Evolutionary conservation across 345 rosid species (phyloP).

Genomic region (Rhodamnia argentea): DNA sequence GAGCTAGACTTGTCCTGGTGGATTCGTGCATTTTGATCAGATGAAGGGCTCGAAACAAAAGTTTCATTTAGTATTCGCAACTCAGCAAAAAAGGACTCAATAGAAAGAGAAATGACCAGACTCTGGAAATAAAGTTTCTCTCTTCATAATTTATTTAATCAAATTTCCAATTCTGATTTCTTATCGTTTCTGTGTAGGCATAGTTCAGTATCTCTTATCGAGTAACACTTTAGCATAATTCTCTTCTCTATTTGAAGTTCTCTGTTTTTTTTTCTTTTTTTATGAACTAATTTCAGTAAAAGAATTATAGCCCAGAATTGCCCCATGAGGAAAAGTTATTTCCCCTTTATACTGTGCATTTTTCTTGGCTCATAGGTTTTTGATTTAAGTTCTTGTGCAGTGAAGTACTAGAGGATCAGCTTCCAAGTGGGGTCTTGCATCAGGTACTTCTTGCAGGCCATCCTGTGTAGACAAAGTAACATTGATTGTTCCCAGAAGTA

Average conservation of each 20-base stretch:
- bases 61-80: not conserved
- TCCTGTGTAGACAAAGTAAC: not conserved
- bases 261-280: not conserved
- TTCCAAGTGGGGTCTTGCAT: constrained; percentile 55
- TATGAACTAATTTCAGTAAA: not conserved
- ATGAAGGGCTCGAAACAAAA: not conserved
- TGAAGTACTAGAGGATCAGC: constrained; percentile 63
- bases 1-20: not conserved
- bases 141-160: not conserved
- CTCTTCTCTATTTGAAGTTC: not conserved
- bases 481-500: not conserved
- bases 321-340: not conserved
- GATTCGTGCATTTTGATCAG: not conserved
- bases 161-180: not conserved
- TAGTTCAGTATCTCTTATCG: not conserved
- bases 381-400: constrained; percentile 22
- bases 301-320: not conserved
- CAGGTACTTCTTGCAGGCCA: constrained; percentile 35
- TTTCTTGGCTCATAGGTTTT: not conserved
- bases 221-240: not conserved
- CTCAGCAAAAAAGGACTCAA: not conserved
- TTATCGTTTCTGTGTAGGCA: not conserved
- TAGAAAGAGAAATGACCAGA: not conserved
- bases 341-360: not conserved
- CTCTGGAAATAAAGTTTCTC: not conserved